A percentile compares a stretch with the other conserved stretches of the same genome.
These are phyloP conservation scores for Corchorus capsularis DNA, from an alignment of 345 rosid species.

Conservation along the genomic window DNA sequence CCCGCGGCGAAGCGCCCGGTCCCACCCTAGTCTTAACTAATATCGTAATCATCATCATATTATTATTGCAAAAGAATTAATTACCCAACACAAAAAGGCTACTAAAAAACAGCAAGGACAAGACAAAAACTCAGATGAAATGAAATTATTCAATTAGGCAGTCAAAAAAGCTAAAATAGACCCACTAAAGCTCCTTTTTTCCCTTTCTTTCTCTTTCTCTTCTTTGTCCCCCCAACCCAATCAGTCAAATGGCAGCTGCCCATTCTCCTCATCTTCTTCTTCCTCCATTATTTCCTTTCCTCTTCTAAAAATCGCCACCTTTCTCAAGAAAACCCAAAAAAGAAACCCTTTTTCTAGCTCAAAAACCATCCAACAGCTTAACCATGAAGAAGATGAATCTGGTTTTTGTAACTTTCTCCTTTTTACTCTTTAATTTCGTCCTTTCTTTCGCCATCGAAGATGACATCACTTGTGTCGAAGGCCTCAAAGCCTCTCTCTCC, in stretches of 20 bases:
- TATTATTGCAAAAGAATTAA: no score
- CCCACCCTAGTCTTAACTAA: no score
- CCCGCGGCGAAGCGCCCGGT: no score
- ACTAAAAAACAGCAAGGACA: background rate
- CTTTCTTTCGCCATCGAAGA: conserved; percentile 18
- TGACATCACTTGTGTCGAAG: conserved; percentile 16
- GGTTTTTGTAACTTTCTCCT: background rate
- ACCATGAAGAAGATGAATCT: background rate
- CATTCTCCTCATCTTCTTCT: background rate
- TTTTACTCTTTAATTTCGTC: background rate
- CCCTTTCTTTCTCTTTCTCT: background rate
- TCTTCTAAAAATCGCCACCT: background rate
- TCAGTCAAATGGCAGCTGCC: conserved; percentile 15
- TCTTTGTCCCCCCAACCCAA: background rate
- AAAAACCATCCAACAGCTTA: background rate
- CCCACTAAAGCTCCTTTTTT: background rate
- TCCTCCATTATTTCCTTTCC: background rate
- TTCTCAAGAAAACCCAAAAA: background rate
- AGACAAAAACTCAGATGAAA: background rate
- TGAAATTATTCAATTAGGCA: background rate
- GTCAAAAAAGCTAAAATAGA: background rate
- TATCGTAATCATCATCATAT: no score
- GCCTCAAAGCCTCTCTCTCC: background rate
- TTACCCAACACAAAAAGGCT: background rate
- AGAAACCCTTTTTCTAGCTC: no score